Conservation (phyloP, 225 moss, liverwort and hornwort genomes). For the Neckera pumila region DNA sequence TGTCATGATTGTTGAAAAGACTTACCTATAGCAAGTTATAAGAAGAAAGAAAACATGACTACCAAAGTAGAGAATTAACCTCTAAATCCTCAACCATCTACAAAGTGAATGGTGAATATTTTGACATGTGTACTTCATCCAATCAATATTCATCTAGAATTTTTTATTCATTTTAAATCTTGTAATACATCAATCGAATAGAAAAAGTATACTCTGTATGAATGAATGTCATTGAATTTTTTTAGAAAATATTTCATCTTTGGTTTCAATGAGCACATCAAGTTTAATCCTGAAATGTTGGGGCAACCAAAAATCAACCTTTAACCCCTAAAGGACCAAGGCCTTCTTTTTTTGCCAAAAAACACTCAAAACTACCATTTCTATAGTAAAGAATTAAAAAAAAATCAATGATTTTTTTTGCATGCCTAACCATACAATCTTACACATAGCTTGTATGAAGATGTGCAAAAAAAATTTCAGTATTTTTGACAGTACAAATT, state of each 20-base stretch:
- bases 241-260: too few relatives aligned
- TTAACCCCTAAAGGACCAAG: too few relatives aligned
- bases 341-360: too few relatives aligned
- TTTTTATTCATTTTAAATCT: neutral
- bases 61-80: neutral
- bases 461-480: too few relatives aligned
- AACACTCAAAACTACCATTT: too few relatives aligned
- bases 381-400: too few relatives aligned
- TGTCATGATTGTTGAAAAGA: fast-evolving
- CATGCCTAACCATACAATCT: too few relatives aligned
- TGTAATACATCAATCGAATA: too few relatives aligned
- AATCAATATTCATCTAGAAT: neutral
- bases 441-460: too few relatives aligned
- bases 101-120: neutral
- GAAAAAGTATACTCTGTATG: neutral
- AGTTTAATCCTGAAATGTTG: neutral
- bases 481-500: too few relatives aligned
- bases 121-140: neutral
- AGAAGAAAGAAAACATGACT: neutral
- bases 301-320: neutral
- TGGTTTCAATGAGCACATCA: fast-evolving
- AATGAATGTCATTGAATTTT: neutral
- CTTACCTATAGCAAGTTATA: neutral
- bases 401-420: too few relatives aligned
- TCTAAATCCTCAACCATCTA: neutral